Evolutionary conservation across 1,284 basidiomycete species (phyloP), one percentile per base, ranked within the genome.

Genomic region (Sporisorium reilianum): DNA sequence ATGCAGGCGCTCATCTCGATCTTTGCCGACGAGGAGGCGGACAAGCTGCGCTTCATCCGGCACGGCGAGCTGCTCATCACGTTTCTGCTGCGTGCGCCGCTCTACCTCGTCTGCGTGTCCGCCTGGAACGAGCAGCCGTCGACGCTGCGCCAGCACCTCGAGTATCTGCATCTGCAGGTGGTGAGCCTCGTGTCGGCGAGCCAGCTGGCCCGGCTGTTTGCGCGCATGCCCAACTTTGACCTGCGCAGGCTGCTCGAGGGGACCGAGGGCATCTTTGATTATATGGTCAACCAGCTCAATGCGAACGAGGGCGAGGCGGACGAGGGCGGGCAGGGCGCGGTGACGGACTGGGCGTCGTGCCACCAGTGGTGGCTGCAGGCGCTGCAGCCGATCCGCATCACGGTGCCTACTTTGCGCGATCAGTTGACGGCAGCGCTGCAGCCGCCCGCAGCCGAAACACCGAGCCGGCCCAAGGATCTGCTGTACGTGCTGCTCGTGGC

Each of bases 91-190:
- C 90, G 93, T 45, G 85, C 92, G 7, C 96, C 96, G 3, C 86
- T 99, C 28, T 97, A 97, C 85, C 92, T 96, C 77, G 93, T 92
- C 22, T 95, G 92, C 76, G 91, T 91, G 3, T 94, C 93, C 28
- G 90, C 91, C 23, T 96, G 93, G 93, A 92, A 93, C 28, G 95
- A 97, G 85, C 94, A 95, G 0, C 94, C 96, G 85, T 92, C 91
- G 74, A 91, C 95, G 77, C 91, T 93, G 72, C 90, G 95, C 50
- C 90, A 90, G 49, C 96, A 98, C 87, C 89, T 99, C 72, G 95
- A 98, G 84, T 95, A 96, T 85, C 88, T 99, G 10, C 92, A 99
- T 84, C 87, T 96, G 4, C 95, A 97, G 85, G 92, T 98, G 53
- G 86, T 97, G 50, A 95, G 93, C 72, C 90, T 97, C 26, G 90